Conservation (phyloP, 169 alveolate genomes). For the Cryptosporidium parvum region DNA sequence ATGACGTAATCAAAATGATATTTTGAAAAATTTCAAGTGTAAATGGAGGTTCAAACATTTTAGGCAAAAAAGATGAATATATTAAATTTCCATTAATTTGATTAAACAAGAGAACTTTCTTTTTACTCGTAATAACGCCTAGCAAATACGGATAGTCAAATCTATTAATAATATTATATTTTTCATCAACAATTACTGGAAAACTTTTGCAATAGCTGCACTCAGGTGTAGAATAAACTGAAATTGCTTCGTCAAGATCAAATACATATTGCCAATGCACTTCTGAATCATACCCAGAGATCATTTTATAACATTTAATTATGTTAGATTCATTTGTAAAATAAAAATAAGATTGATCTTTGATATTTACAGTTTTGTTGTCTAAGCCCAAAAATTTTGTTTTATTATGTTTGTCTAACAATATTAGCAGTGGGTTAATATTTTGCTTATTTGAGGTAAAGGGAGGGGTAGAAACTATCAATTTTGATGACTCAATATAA, state of each 20-base stretch:
- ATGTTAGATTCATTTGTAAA: background rate
- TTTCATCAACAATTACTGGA: slow-evolving; percentile 52
- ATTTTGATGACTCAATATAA: background rate
- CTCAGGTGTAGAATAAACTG: slow-evolving; percentile 14
- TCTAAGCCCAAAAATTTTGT: slow-evolving; percentile 28
- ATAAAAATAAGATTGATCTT: slow-evolving; percentile 1
- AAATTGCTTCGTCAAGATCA: slow-evolving; percentile 22
- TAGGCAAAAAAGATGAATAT: slow-evolving; percentile 49
- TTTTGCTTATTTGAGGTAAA: background rate
- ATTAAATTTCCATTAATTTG: slow-evolving; percentile 40
- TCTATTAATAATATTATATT: slow-evolving; percentile 37
- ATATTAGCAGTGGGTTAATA: slow-evolving; percentile 19
- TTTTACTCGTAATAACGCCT: slow-evolving; percentile 22
- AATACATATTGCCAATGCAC: slow-evolving; percentile 36
- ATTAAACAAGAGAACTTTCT: slow-evolving; percentile 36
- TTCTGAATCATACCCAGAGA: background rate
- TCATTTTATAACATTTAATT: slow-evolving; percentile 17
- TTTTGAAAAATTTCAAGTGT: slow-evolving; percentile 32
- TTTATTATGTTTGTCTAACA: slow-evolving; percentile 4
- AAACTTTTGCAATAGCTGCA: slow-evolving; percentile 27
- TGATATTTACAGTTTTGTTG: background rate
- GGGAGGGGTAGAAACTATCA: background rate
- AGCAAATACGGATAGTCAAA: slow-evolving; percentile 39
- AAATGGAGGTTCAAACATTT: slow-evolving; percentile 44
- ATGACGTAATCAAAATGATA: slow-evolving; percentile 30